Evolutionary conservation across 495 filamentous ascomycete species (phyloP).

Genomic region (Ramalina intermedia): DNA sequence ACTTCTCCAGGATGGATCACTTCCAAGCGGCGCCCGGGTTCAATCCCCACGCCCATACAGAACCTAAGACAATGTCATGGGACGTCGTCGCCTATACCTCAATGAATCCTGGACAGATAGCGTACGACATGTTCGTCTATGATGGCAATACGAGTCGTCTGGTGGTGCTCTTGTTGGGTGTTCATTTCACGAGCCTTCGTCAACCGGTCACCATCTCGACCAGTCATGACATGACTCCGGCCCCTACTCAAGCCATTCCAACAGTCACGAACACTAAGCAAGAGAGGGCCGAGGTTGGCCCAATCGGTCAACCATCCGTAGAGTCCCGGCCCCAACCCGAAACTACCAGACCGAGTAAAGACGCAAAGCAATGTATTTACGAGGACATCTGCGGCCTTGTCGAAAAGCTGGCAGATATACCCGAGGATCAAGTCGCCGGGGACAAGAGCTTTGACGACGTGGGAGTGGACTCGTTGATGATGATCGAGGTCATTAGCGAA

Average conservation of each 20-base stretch:
- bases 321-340: not conserved
- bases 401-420: slow-evolving; percentile 1
- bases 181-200: not conserved
- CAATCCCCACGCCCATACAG: not conserved
- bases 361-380: slow-evolving; percentile 1
- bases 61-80: not conserved
- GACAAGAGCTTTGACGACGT: slow-evolving; percentile 1
- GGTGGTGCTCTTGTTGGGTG: slow-evolving; percentile 1
- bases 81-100: slow-evolving; percentile 1
- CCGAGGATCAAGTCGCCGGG: slow-evolving; percentile 3
- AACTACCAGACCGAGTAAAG: not conserved
- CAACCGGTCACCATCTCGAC: not conserved
- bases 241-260: not conserved
- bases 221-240: not conserved
- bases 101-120: not conserved
- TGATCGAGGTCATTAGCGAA: slow-evolving; percentile 6
- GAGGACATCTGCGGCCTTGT: slow-evolving; percentile 4
- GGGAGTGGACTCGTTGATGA: slow-evolving; percentile 7
- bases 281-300: not conserved
- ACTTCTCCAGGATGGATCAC: not conserved
- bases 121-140: slow-evolving; percentile 4
- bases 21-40: not conserved
- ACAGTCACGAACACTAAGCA: not conserved
- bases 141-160: not conserved
- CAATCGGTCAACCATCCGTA: not conserved